Evolutionary conservation across 2,329 filamentous ascomycete genomes (phyloP).

Genomic region (Gliomastix tumulicola): DNA sequence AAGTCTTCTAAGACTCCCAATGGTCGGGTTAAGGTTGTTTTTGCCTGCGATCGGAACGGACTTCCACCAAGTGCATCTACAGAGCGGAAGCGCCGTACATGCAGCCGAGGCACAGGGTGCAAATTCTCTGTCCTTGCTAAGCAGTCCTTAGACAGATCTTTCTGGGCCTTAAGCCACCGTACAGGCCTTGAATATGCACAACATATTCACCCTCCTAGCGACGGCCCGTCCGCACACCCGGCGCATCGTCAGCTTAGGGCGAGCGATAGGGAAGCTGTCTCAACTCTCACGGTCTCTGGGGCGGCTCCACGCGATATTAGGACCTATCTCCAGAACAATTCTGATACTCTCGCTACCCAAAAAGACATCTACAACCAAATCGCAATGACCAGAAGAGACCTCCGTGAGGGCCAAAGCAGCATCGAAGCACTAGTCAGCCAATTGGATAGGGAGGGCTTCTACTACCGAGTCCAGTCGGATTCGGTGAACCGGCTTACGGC

Average conservation of each 20-base stretch:
- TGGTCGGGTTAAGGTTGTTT: constrained; percentile 5
- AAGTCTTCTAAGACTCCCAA: constrained; percentile 7
- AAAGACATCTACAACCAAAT: constrained; percentile 13
- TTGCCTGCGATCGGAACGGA: constrained; percentile 5
- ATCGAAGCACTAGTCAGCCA: constrained; percentile 12
- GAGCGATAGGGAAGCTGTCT: neutral
- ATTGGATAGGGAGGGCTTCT: constrained; percentile 11
- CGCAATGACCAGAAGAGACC: constrained; percentile 5
- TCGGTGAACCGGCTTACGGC: constrained; percentile 8
- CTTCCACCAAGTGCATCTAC: neutral
- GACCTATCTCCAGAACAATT: constrained; percentile 5
- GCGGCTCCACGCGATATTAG: constrained; percentile 1
- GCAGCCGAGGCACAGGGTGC: constrained; percentile 1
- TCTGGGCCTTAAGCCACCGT: constrained; percentile 2
- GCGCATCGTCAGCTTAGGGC: neutral
- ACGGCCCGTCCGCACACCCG: constrained; percentile 3
- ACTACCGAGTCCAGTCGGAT: constrained; percentile 8
- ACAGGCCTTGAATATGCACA: neutral
- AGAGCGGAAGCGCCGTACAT: neutral
- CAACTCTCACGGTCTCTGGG: neutral
- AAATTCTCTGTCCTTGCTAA: constrained; percentile 4
- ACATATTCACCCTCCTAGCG: constrained; percentile 4
- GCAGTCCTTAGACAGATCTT: constrained; percentile 1
- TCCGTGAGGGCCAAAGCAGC: constrained; percentile 9
- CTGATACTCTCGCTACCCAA: constrained; percentile 7